Percentiles rank a stretch among this genome's conserved stretches.
Evolutionary conservation across 2,329 filamentous ascomycete species (phyloP).

Genomic region (Pseudocercospora vitis): DNA sequence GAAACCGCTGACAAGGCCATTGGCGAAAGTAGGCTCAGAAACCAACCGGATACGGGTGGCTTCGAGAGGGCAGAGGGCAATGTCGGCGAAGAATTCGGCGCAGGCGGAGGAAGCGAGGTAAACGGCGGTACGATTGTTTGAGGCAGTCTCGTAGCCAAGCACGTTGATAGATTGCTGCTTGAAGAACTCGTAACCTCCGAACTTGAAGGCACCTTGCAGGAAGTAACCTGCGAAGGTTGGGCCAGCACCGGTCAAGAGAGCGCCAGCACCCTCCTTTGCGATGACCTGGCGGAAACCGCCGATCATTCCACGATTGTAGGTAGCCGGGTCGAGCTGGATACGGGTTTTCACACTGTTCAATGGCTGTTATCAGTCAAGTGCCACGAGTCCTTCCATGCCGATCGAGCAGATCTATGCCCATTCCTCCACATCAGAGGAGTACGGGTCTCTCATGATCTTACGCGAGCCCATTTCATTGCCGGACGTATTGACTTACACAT

Average conservation of each 20-base stretch:
- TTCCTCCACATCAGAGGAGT: background rate
- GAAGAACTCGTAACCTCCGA: slow-evolving; percentile 95
- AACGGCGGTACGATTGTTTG: slow-evolving; percentile 75
- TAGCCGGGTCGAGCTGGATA: slow-evolving; percentile 86
- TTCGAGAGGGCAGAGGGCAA: slow-evolving; percentile 87
- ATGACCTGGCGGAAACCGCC: slow-evolving; percentile 86
- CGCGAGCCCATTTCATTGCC: background rate
- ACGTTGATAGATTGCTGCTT: slow-evolving; percentile 85
- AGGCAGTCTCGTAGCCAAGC: slow-evolving; percentile 73
- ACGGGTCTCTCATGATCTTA: too few species aligned
- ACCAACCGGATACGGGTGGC: slow-evolving; percentile 92
- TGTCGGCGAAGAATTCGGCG: slow-evolving; percentile 65
- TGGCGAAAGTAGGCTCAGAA: slow-evolving; percentile 81
- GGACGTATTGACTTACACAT: slow-evolving; percentile 76
- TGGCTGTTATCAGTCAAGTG: slow-evolving; percentile 21
- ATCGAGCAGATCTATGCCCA: background rate
- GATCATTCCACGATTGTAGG: slow-evolving; percentile 85
- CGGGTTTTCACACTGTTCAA: slow-evolving; percentile 80
- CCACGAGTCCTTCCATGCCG: background rate
- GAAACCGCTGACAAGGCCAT: slow-evolving; percentile 75
- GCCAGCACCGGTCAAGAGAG: slow-evolving; percentile 80
- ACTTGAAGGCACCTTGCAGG: slow-evolving; percentile 91
- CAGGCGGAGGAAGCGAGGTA: slow-evolving; percentile 67
- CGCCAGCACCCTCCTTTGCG: slow-evolving; percentile 78
- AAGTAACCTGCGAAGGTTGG: slow-evolving; percentile 89